Evolutionary conservation across 192 early-diverging fungal species (phyloP).

Genomic region (Rhizophagus clarus): DNA sequence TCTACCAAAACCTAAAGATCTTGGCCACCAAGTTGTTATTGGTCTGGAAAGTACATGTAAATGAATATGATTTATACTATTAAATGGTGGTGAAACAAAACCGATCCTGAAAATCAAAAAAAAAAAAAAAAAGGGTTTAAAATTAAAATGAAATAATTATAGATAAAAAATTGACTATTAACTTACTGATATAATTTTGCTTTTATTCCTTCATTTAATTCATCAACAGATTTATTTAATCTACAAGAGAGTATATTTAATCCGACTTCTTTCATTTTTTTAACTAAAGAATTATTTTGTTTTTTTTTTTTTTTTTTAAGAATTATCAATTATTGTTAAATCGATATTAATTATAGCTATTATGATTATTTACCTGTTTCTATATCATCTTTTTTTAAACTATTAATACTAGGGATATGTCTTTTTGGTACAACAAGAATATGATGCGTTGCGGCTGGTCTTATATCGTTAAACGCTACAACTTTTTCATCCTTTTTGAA

Average conservation of each 20-base stretch:
- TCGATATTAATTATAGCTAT: neutral
- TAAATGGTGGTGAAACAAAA: conserved; percentile 78
- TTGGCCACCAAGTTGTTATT: conserved; percentile 11
- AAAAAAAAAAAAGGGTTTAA: neutral
- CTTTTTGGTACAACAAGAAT: conserved; percentile 41
- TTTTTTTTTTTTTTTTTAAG: neutral
- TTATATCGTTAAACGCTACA: conserved; percentile 44
- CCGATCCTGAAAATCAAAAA: conserved; percentile 49
- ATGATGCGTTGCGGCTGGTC: conserved; percentile 42
- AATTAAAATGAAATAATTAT: neutral
- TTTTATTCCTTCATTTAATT: neutral
- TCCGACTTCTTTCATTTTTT: conserved; percentile 18
- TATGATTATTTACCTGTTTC: conserved; percentile 30
- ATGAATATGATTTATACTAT: conserved; percentile 70
- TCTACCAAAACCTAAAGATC: conserved; percentile 2
- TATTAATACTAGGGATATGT: conserved; percentile 38
- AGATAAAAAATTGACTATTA: neutral
- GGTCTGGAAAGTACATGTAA: conserved; percentile 59
- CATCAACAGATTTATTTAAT: neutral
- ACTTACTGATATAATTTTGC: neutral
- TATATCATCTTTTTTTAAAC: conserved; percentile 31
- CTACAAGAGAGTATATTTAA: neutral
- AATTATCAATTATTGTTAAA: too few relatives aligned
- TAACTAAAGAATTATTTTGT: neutral
- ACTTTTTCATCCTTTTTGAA: conserved; percentile 36